phyloP scores from a whole-genome alignment of 768 basidiomycete species.

The Sporobolomyces roseus region DNA sequence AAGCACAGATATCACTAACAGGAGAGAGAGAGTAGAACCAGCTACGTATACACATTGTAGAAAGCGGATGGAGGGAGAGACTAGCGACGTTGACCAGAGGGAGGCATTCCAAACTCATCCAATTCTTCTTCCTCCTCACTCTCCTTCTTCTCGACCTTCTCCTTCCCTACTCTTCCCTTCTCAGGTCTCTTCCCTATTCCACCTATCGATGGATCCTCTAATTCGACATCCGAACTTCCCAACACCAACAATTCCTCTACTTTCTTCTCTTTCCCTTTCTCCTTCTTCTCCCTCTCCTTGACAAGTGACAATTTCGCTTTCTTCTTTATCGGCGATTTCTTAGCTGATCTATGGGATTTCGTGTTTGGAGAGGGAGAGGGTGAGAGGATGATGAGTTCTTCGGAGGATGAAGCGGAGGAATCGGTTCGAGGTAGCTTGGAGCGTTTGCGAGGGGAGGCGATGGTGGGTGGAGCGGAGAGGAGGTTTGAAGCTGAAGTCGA shows the following conservation, averaged over 20 bases:
- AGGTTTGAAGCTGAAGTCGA: neutral
- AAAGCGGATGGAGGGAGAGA: neutral
- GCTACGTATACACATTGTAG: too few species aligned
- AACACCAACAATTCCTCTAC: constrained; percentile 21
- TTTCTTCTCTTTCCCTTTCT: neutral
- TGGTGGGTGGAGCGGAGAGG: neutral
- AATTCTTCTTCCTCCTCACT: constrained; percentile 8
- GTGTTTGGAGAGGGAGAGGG: neutral
- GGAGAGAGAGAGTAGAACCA: neutral
- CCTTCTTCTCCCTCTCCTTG: neutral
- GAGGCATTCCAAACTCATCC: constrained; percentile 38
- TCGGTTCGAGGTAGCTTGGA: too few species aligned
- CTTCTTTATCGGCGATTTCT: constrained; percentile 1
- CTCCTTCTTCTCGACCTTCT: neutral
- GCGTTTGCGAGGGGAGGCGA: neutral
- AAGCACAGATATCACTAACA: neutral
- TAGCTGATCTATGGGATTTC: too few species aligned
- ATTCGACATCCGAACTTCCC: constrained; percentile 30
- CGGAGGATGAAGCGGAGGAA: neutral
- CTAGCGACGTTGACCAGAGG: constrained; percentile 20
- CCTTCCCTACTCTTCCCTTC: constrained; percentile 1
- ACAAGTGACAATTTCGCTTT: neutral
- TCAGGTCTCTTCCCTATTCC: neutral
- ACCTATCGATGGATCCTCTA: neutral
- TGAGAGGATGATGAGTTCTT: neutral